Conservation (phyloP, 768 basidiomycete genomes). For the Phlebiopsis flavidoalba region DNA sequence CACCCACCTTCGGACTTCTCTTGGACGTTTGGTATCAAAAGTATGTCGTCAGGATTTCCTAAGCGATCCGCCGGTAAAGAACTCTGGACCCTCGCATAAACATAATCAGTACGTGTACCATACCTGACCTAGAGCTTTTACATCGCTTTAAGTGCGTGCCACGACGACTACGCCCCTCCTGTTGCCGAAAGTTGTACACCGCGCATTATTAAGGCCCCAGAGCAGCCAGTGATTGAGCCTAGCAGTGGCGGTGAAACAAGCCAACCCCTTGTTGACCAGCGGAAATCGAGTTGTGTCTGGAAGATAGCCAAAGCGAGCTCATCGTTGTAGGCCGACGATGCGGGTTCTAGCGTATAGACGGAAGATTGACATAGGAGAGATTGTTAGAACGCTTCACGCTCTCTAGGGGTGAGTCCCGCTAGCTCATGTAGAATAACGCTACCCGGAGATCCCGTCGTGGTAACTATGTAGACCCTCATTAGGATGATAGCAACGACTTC, state of each 20-base stretch:
- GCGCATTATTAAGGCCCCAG: constrained; percentile 59
- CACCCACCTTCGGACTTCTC: constrained; percentile 46
- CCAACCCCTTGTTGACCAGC: constrained; percentile 45
- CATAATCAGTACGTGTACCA: constrained; percentile 3
- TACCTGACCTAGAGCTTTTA: constrained; percentile 49
- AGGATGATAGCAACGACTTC: background rate
- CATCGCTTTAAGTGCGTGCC: constrained; percentile 51
- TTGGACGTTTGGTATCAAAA: constrained; percentile 48
- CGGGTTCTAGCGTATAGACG: constrained; percentile 31
- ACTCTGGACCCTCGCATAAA: no score
- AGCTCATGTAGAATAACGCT: constrained; percentile 36
- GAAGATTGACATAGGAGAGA: constrained; percentile 53
- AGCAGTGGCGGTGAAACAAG: constrained; percentile 64
- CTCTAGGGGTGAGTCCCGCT: constrained; percentile 24
- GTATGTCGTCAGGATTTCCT: constrained; percentile 66
- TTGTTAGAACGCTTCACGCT: constrained; percentile 43
- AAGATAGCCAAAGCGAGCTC: constrained; percentile 60
- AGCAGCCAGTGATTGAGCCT: constrained; percentile 67
- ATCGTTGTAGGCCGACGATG: constrained; percentile 27
- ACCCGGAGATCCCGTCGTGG: constrained; percentile 34
- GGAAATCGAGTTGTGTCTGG: constrained; percentile 59
- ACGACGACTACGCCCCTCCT: constrained; percentile 43
- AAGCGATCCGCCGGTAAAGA: background rate
- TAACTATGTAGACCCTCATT: background rate
- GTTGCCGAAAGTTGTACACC: constrained; percentile 57